Conservation (phyloP, 768 basidiomycete genomes). For the Lentinula boryana region DNA sequence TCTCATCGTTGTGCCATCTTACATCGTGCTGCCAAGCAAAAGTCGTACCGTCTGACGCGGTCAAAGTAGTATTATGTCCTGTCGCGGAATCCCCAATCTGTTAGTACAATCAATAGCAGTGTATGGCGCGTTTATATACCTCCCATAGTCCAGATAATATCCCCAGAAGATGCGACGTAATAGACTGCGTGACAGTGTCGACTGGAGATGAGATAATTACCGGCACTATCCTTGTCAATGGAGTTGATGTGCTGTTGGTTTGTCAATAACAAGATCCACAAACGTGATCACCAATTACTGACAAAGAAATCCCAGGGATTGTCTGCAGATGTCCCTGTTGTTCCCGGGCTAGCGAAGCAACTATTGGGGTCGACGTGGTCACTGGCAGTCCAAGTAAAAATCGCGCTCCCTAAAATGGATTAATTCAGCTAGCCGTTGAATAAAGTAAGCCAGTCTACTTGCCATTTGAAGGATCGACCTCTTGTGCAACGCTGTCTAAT, state of each 20-base stretch:
- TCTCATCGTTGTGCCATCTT: conserved; percentile 10
- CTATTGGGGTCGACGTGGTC: background rate
- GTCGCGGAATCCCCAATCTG: background rate
- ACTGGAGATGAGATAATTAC: conserved; percentile 13
- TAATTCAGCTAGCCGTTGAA: background rate
- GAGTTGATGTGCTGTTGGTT: conserved; percentile 1
- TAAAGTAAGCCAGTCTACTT: background rate
- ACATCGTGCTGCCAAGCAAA: conserved; percentile 15
- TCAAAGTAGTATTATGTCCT: conserved; percentile 10
- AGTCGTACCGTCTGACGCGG: conserved; percentile 5
- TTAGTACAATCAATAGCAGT: background rate
- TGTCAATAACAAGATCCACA: background rate
- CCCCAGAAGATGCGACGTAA: conserved; percentile 11
- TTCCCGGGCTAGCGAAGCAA: background rate
- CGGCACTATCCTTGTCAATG: conserved; percentile 9
- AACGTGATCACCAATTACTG: background rate
- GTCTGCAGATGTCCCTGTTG: background rate
- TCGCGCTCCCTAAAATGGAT: background rate
- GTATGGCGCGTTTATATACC: conserved; percentile 1
- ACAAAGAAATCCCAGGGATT: conserved; percentile 6
- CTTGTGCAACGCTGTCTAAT: conserved; percentile 2
- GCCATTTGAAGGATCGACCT: conserved; percentile 1
- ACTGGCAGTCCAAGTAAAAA: conserved; percentile 5
- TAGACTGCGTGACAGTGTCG: conserved; percentile 14
- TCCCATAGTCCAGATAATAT: conserved; percentile 16